Base-by-base conservation (phyloP, 2,329 filamentous ascomycete species). In the Pseudogymnoascus sp. region DNA sequence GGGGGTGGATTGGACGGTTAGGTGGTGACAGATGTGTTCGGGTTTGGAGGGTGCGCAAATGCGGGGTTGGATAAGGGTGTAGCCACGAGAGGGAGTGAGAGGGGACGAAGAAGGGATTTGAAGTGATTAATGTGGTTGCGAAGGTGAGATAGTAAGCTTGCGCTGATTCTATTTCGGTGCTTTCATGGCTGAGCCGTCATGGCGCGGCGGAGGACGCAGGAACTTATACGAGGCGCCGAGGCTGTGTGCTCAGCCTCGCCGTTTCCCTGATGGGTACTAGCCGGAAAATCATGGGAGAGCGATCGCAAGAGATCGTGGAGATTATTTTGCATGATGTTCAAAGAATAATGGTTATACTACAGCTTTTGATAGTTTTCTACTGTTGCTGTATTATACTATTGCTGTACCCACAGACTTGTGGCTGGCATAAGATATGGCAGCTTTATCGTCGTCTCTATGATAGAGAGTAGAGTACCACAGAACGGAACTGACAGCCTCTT, bases 1-100 rank as follows among this genome's bases (percentile, higher is more conserved):
- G 56, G n/a, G 16, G 21, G 31, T 29, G 44, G 14, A 10, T 72
- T 80, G 63, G 56, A 8, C 29, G 21, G 31, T 29, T 60, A 14
- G 19, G 19, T 47, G 42, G 24, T 31, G 44, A 31, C 24, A 24
- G 44, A 53, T 29, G 24, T 29, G 24, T 31, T 47, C 44, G 44
- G 44, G 44, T 53, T 53, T 2, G 24, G 24, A 29, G 24, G 44
- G 24, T 53, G 44, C 44, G 44, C 44, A 29, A 4, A 24, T 53
- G 44, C 44, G 44, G 44, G 44, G 44, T 53, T 53, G 24, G 44
- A 14, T 16, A 14, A 29, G 44, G 44, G 31, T 53, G 44, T 53
- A 16, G 24, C 44, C 44, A 53, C 44, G 44, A 31, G 24, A 16
- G 24, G 24, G 44, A 16, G 44, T 0, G 4, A 3, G 24, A 31